A percentile compares a stretch with the other conserved stretches of the same genome.
Evolutionary conservation across 305 asterid species (phyloP).

Genomic region (Euphrasia arctica): DNA sequence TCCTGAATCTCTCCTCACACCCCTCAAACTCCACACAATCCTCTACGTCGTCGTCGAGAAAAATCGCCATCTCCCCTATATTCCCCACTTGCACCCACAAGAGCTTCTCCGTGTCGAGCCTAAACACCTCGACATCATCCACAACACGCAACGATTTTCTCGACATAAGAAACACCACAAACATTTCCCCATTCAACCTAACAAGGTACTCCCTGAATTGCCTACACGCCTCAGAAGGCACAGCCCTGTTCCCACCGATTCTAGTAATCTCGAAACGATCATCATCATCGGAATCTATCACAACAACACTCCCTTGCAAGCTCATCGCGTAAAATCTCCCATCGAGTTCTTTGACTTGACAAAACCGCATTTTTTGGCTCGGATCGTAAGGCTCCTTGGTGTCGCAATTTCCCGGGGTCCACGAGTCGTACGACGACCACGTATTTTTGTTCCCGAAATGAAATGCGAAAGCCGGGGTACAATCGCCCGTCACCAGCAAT

Average conservation of each 20-base stretch:
- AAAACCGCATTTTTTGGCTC: constrained; percentile 24
- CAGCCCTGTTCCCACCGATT: constrained; percentile 32
- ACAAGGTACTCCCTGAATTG: too few relatives aligned
- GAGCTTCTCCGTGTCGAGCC: too few relatives aligned
- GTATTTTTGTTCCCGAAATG: too few relatives aligned
- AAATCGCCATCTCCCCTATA: too few relatives aligned
- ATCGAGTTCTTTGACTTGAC: constrained; percentile 22
- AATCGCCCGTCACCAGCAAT: constrained; percentile 15
- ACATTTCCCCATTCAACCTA: too few relatives aligned
- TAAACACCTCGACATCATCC: too few relatives aligned
- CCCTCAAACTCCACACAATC: too few relatives aligned
- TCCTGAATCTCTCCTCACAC: too few relatives aligned
- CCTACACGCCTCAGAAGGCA: constrained; percentile 4
- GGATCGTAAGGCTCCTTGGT: constrained; percentile 32
- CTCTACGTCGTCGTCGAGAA: too few relatives aligned
- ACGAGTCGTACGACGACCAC: background rate
- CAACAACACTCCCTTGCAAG: constrained; percentile 45
- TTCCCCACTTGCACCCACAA: too few relatives aligned
- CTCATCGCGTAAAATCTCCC: constrained; percentile 47
- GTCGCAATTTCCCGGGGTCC: constrained; percentile 21
- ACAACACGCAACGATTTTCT: too few relatives aligned
- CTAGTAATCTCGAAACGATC: constrained; percentile 26
- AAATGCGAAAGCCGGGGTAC: constrained; percentile 30
- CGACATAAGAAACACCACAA: too few relatives aligned
- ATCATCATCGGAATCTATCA: constrained; percentile 19